Conservation (phyloP, 2,329 filamentous ascomycete species). For the Microsporum ferrugineum region DNA sequence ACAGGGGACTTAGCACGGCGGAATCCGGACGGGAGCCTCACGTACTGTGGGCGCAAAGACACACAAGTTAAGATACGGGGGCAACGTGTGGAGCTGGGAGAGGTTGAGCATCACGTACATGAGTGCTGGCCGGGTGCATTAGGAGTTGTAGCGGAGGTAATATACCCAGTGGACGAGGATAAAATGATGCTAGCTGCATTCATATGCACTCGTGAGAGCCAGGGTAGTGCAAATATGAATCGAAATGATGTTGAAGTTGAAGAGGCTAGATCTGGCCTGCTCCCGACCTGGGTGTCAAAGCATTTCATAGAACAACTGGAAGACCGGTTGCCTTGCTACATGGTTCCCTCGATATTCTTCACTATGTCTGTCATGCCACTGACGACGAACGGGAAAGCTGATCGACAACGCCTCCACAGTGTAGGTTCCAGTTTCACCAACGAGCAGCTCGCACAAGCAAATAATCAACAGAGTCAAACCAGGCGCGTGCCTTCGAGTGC, state of each 20-base stretch:
- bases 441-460: conserved; percentile 5
- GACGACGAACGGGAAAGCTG: conserved; percentile 5
- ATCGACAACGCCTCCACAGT: conserved; percentile 22
- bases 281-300: background rate
- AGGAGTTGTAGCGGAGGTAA: conserved; percentile 40
- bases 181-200: conserved; percentile 41
- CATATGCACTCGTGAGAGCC: conserved; percentile 21
- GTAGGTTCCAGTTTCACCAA: conserved; percentile 14
- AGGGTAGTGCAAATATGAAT: background rate
- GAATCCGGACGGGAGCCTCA: conserved; percentile 21
- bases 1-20: conserved; percentile 28
- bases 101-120: conserved; percentile 23
- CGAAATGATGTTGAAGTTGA: background rate
- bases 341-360: conserved; percentile 8
- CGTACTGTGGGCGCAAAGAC: conserved; percentile 26
- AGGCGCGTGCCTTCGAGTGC: conserved; percentile 1
- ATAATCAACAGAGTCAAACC: background rate
- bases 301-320: background rate
- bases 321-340: conserved; percentile 2
- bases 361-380: background rate
- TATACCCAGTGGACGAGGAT: conserved; percentile 34
- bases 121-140: conserved; percentile 30
- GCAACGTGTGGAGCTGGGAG: conserved; percentile 27
- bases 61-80: conserved; percentile 27
- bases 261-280: background rate